Evolutionary conservation across 1,284 basidiomycete genomes (phyloP).

Genomic region (Apiotrichum veenhuisii): DNA sequence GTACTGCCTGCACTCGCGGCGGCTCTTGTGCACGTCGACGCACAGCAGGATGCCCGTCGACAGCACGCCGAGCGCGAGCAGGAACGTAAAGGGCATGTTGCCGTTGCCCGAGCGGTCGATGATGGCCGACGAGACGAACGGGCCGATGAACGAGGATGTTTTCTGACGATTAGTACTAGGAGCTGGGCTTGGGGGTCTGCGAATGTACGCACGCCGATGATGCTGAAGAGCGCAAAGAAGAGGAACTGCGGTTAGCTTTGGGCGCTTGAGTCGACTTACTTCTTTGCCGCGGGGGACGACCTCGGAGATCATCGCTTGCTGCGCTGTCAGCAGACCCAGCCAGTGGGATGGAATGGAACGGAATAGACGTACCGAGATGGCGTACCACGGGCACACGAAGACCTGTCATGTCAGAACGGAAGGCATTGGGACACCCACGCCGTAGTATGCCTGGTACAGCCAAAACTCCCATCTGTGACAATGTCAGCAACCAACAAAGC

Average conservation of each 20-base stretch:
- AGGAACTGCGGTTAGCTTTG: no score
- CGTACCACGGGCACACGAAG: conserved; percentile 22
- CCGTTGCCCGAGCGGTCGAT: conserved; percentile 21
- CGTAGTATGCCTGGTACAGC: conserved; percentile 67
- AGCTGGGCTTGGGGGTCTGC: conserved; percentile 41
- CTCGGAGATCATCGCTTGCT: conserved; percentile 55
- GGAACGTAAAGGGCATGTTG: conserved; percentile 26
- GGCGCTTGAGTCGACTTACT: no score
- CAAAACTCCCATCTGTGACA: conserved; percentile 23
- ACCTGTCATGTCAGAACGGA: conserved; percentile 1
- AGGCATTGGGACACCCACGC: conserved; percentile 27
- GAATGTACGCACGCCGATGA: conserved; percentile 55
- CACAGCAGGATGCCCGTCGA: conserved; percentile 12
- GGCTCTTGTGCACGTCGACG: conserved; percentile 21
- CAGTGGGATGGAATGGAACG: no score
- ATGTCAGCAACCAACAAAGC: no score
- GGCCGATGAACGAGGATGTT: conserved; percentile 21
- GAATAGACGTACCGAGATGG: conserved; percentile 12
- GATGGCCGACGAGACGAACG: conserved; percentile 27
- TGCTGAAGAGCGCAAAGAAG: conserved; percentile 32
- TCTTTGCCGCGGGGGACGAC: conserved; percentile 27
- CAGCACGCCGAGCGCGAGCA: conserved; percentile 20
- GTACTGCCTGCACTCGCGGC: conserved; percentile 25
- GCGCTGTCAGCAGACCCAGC: conserved; percentile 35
- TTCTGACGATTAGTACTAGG: conserved; percentile 53